These are phyloP conservation scores for Brettanomyces anomalus DNA, from an alignment of 805 yeast genomes.

Conservation along the genomic window DNA sequence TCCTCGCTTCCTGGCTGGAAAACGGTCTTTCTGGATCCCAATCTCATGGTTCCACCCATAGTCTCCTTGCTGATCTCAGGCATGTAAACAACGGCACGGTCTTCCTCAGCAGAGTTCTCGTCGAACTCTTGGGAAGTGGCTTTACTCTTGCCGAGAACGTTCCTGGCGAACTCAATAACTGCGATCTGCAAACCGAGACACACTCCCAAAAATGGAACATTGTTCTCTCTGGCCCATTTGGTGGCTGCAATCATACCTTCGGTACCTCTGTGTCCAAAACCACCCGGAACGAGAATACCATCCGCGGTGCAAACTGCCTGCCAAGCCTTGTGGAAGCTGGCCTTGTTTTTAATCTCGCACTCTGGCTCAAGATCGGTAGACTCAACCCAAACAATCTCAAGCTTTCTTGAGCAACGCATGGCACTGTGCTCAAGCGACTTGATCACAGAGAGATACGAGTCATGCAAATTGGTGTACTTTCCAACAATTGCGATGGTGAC, in stretches of 20 bases:
- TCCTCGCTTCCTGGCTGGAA: slow-evolving; percentile 57
- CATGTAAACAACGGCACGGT: slow-evolving; percentile 87
- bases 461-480: slow-evolving; percentile 92
- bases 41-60: slow-evolving; percentile 98
- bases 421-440: slow-evolving; percentile 94
- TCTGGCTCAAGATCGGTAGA: slow-evolving; percentile 81
- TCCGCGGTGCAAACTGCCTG: slow-evolving; percentile 86
- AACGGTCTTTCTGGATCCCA: slow-evolving; percentile 85
- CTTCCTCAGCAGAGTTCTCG: slow-evolving; percentile 48
- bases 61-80: slow-evolving; percentile 95
- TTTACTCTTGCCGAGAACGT: slow-evolving; percentile 56
- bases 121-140: slow-evolving; percentile 82
- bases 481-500: slow-evolving; percentile 96
- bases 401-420: slow-evolving; percentile 75
- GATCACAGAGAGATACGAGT: slow-evolving; percentile 89
- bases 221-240: slow-evolving; percentile 95
- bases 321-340: slow-evolving; percentile 92
- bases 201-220: slow-evolving; percentile 91
- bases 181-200: slow-evolving; percentile 97
- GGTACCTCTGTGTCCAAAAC: slow-evolving; percentile 94
- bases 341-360: slow-evolving; percentile 52
- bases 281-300: slow-evolving; percentile 97
- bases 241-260: slow-evolving; percentile 98
- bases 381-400: slow-evolving; percentile 94
- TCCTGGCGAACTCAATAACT: slow-evolving; percentile 85